phyloP scores from a whole-genome alignment of 805 yeast species.

The Cyberlindnera xishuangbannaensis region DNA sequence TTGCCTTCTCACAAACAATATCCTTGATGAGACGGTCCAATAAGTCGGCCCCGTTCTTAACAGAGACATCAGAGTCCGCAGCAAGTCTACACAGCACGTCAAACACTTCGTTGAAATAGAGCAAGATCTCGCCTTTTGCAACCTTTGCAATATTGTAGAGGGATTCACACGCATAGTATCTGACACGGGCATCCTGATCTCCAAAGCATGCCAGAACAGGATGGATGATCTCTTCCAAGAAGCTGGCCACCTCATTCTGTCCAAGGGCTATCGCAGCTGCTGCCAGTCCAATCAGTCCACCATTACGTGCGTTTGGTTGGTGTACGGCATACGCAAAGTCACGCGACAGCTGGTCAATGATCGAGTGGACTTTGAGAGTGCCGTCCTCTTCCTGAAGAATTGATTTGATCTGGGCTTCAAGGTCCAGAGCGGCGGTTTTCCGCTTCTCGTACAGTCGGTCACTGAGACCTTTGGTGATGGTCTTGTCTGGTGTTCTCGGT shows the following conservation, averaged over 20 bases:
- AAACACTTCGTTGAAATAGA: constrained; percentile 90
- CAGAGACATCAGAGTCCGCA: constrained; percentile 86
- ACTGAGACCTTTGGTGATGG: constrained; percentile 59
- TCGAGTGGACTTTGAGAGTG: constrained; percentile 48
- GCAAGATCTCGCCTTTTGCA: constrained; percentile 88
- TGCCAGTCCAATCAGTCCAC: constrained; percentile 93
- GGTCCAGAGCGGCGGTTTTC: constrained; percentile 68
- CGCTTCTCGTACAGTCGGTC: constrained; percentile 76
- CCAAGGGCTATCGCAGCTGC: constrained; percentile 95
- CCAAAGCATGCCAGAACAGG: constrained; percentile 95
- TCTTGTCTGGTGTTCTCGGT: constrained; percentile 37
- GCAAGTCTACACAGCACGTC: constrained; percentile 87
- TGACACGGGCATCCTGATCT: constrained; percentile 94
- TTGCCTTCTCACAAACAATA: constrained; percentile 90
- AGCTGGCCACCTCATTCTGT: constrained; percentile 70
- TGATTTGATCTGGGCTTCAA: constrained; percentile 72
- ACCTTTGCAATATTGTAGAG: constrained; percentile 94
- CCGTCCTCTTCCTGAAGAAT: constrained; percentile 57
- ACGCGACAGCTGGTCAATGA: constrained; percentile 68
- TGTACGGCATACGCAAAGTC: constrained; percentile 80
- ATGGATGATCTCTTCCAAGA: constrained; percentile 78
- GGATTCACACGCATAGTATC: constrained; percentile 96
- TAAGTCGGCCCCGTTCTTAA: constrained; percentile 91
- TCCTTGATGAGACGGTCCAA: constrained; percentile 88
- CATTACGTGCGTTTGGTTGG: constrained; percentile 85